These are phyloP conservation scores for Hypoxylon fuscum DNA, from an alignment of 495 filamentous ascomycete genomes.

Conservation along the genomic window DNA sequence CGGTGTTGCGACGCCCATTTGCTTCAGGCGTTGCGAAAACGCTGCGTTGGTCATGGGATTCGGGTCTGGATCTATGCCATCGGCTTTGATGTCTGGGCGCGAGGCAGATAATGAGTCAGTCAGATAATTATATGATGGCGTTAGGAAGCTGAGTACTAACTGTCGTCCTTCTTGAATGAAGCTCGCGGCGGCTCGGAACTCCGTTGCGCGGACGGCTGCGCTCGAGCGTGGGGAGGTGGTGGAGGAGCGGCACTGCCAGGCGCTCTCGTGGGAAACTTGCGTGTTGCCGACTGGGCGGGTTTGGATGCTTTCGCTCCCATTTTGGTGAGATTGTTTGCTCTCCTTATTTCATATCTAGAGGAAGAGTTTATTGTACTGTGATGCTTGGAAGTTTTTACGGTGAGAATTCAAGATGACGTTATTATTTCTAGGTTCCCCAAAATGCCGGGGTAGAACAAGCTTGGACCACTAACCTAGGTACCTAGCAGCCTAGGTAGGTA, in stretches of 20 bases:
- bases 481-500: too few species aligned
- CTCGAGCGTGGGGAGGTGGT: slow-evolving; percentile 26
- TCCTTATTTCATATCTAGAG: neutral
- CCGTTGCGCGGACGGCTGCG: slow-evolving; percentile 24
- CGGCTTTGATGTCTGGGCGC: slow-evolving; percentile 42
- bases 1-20: slow-evolving; percentile 59
- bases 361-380: neutral
- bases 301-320: slow-evolving; percentile 46
- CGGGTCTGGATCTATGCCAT: slow-evolving; percentile 42
- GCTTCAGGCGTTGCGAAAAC: slow-evolving; percentile 52
- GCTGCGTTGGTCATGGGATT: slow-evolving; percentile 39
- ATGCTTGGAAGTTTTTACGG: neutral
- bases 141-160: slow-evolving; percentile 34
- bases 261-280: slow-evolving; percentile 54
- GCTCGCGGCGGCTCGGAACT: slow-evolving; percentile 29
- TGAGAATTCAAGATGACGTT: slow-evolving; percentile 29
- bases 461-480: too few species aligned
- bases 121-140: neutral
- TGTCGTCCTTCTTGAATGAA: slow-evolving; percentile 48
- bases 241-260: slow-evolving; percentile 45
- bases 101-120: neutral
- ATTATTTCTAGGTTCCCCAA: slow-evolving; percentile 13
- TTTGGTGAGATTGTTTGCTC: neutral
- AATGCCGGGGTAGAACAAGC: neutral
- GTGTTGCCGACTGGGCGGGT: slow-evolving; percentile 48